Percentiles rank a stretch among this genome's conserved stretches.
Evolutionary conservation across 805 yeast genomes (phyloP).

Genomic region (Kurtzmaniella cleridarum): DNA sequence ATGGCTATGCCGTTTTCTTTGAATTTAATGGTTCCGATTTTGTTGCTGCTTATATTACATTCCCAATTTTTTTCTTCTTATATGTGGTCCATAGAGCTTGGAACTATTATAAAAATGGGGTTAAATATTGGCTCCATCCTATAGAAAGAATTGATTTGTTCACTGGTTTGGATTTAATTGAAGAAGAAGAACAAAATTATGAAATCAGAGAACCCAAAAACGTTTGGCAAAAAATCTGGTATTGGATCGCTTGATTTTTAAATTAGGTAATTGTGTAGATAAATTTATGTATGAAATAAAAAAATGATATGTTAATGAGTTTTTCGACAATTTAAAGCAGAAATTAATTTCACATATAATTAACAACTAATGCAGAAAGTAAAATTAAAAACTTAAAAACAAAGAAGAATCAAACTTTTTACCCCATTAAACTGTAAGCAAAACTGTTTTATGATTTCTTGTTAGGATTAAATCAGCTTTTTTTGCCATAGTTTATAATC

Average conservation of each 20-base stretch:
- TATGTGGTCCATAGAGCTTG: slow-evolving; percentile 56
- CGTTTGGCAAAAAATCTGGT: slow-evolving; percentile 40
- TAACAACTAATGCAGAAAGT: too few relatives aligned
- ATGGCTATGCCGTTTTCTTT: slow-evolving; percentile 67
- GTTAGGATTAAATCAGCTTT: too few relatives aligned
- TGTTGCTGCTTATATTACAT: slow-evolving; percentile 66
- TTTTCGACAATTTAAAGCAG: too few relatives aligned
- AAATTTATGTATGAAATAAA: neutral
- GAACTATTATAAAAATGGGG: slow-evolving; percentile 23
- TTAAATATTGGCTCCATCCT: slow-evolving; percentile 39
- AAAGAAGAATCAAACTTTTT: too few relatives aligned
- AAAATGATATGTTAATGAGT: neutral
- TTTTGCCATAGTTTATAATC: too few relatives aligned
- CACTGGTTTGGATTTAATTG: slow-evolving; percentile 57
- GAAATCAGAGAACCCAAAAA: slow-evolving; percentile 37
- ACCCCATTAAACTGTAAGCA: too few relatives aligned
- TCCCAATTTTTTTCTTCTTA: slow-evolving; percentile 49
- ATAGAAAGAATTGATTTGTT: slow-evolving; percentile 54
- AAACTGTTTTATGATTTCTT: too few relatives aligned
- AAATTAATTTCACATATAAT: too few relatives aligned
- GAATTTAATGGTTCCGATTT: slow-evolving; percentile 53
- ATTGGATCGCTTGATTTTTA: slow-evolving; percentile 37
- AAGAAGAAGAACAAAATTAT: slow-evolving; percentile 42
- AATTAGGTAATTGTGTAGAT: neutral
- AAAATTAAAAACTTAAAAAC: too few relatives aligned